Base-by-base conservation (phyloP, 352 stramenopile genomes). In the Peronospora farinosa region DNA sequence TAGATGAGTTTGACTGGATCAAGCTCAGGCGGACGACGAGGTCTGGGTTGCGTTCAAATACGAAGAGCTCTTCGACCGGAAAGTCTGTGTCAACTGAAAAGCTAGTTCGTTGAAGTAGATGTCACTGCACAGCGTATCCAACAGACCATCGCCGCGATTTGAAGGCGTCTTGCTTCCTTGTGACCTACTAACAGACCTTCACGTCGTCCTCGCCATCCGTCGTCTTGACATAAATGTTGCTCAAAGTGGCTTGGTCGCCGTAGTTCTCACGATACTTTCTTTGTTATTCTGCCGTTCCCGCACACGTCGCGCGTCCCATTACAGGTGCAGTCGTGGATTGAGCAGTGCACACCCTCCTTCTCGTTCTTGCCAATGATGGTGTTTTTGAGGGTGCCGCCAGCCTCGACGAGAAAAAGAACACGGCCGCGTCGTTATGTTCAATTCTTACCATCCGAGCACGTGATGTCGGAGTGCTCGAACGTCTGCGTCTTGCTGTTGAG, bases 391-490 rank as follows among this genome's bases (percentile, higher is more conserved):
- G 54, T 61, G 25, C 23, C 46, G 2, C 54, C 54, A 13, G 54
- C 32, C 69, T 63, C 41, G 0, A 83, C 38, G 10, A 69, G 38
- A 52, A n/a, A n/a, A n/a, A n/a, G n/a, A 84, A 84, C 42, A 75
- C 55, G 15, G 58, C 54, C 3, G 55, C 52, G 40, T 56, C 49
- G 19, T 43, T 63, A 23, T 75, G 60, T n/a, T n/a, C n/a, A n/a
- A 2, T 60, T 65, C 3, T 70, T 39, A 16, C 49, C 49, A 2
- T 25, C 49, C 7, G 49, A 38, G 46, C 71, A 83, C 30, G 47
- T 54, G 30, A 76, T 63, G 40, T 78, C 56, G n/a, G 65, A 74
- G 6, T 62, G 71, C 11, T 86, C 66, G 60, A 79, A 86, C 0
- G 67, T 86, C 60, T 83, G 64, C 63, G 74, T 77, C 36, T 60